Conservation (phyloP, 495 filamentous ascomycete genomes). For the Xylaria nigripes region DNA sequence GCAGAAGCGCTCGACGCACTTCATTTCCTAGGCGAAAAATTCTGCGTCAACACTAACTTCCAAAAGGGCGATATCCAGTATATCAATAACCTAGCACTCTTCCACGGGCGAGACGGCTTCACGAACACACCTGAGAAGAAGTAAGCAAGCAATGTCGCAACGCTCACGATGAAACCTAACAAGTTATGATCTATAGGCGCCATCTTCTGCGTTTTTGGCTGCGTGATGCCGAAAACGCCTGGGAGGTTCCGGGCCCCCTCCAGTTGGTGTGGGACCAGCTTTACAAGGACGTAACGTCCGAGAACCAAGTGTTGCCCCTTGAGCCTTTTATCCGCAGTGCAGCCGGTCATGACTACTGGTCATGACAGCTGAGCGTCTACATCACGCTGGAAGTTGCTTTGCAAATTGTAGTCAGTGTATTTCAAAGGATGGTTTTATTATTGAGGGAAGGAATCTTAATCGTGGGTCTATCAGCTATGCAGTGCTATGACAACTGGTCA, state of each 20-base stretch:
- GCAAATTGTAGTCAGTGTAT: neutral
- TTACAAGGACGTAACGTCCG: conserved; percentile 42
- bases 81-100: conserved; percentile 45
- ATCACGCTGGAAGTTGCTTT: neutral
- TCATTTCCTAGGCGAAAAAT: conserved; percentile 53
- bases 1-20: conserved; percentile 59
- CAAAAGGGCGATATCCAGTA: conserved; percentile 48
- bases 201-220: conserved; percentile 54
- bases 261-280: conserved; percentile 44
- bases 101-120: conserved; percentile 44
- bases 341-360: no score
- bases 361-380: conserved; percentile 13
- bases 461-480: neutral
- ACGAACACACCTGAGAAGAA: conserved; percentile 37
- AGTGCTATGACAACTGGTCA: no score
- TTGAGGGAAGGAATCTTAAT: neutral
- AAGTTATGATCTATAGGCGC: conserved; percentile 30
- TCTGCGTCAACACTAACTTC: conserved; percentile 44
- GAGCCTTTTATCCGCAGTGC: conserved; percentile 42
- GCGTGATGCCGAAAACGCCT: conserved; percentile 47
- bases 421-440: neutral
- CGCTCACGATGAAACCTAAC: conserved; percentile 9
- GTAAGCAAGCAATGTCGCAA: conserved; percentile 26
- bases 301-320: conserved; percentile 46
- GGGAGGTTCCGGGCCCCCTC: conserved; percentile 44